phyloP scores from a whole-genome alignment of 164 flowering plant species.

The Hamamelis virginiana region DNA sequence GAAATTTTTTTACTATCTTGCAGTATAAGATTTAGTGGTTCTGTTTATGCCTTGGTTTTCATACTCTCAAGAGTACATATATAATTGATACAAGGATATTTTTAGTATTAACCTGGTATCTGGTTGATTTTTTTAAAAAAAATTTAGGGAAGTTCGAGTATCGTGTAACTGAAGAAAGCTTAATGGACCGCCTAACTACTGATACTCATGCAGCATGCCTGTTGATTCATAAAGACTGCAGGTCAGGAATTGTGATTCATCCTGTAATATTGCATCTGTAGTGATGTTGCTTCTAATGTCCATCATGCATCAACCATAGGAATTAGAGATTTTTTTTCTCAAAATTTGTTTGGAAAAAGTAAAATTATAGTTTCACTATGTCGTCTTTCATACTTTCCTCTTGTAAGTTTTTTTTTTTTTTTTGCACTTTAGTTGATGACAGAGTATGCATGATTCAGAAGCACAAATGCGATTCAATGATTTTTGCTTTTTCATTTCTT shows the following conservation, averaged over 20 bases:
- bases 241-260: slow-evolving; percentile 35
- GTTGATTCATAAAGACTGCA: slow-evolving; percentile 52
- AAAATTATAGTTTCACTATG: too few relatives aligned
- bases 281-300: too few relatives aligned
- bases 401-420: too few relatives aligned
- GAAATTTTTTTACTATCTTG: too few relatives aligned
- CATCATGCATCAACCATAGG: too few relatives aligned
- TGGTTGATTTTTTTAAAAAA: not conserved
- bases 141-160: slow-evolving; percentile 58
- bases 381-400: too few relatives aligned
- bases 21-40: not conserved
- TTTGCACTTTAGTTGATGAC: too few relatives aligned
- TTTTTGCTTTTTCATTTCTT: too few relatives aligned
- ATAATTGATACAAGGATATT: not conserved
- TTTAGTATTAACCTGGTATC: not conserved
- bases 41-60: not conserved
- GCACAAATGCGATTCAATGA: too few relatives aligned
- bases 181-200: slow-evolving; percentile 74
- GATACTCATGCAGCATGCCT: slow-evolving; percentile 57
- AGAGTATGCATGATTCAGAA: too few relatives aligned
- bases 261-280: not conserved
- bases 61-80: not conserved
- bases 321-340: too few relatives aligned
- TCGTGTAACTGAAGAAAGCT: slow-evolving; percentile 71
- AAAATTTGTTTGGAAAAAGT: too few relatives aligned